Evolutionary conservation across 73 alveolate species (phyloP), one percentile per base, ranked within the genome.

Genomic region (Loxodes magnus): DNA sequence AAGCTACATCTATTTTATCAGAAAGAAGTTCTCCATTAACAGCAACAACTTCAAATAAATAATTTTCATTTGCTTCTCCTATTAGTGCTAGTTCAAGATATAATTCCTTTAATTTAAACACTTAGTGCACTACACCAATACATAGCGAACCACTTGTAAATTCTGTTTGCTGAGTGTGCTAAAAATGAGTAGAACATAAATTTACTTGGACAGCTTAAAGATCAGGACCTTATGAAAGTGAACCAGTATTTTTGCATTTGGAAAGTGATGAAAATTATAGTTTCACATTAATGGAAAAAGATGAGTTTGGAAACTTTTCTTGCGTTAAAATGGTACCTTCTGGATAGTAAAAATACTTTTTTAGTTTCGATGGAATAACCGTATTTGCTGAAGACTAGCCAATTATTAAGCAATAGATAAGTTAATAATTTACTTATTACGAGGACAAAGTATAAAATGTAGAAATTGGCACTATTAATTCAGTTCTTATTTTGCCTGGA

Each of bases 201-300:
- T 39, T 39, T 39, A 16, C 14, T 9, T 39, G 53, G 53, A 39
- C 53, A 1, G 20, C 43, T 33, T 12, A 16, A 0, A 1, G 10
- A 2, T 33, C 43, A n/a, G 53, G 53, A 2, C 35, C 14, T 12
- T 23, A 23, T 9, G 43, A 33, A 1, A 39, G 22, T 0, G 53
- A 39, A 9, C 53, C 53, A 1, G 15, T 39, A 16, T 39, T n/a
- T 39, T 12, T 39, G 20, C 6, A 39, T 39, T 39, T 39, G 53
- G 53, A 39, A 39, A 16, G 53, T 39, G 53, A 39, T 15, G 53
- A 39, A 16, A n/a, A n/a, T n/a, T 39, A 12, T 39, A 15, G 19
- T 16, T 29, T 6, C 7, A 29, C 14, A 1, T 16, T 9, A 16
- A 39, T 39, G 53, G 30, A 12, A 1, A 39, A 16, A 16, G 19